phyloP scores from a whole-genome alignment of 2,329 filamentous ascomycete genomes.

The Metarhizium brunneum region DNA sequence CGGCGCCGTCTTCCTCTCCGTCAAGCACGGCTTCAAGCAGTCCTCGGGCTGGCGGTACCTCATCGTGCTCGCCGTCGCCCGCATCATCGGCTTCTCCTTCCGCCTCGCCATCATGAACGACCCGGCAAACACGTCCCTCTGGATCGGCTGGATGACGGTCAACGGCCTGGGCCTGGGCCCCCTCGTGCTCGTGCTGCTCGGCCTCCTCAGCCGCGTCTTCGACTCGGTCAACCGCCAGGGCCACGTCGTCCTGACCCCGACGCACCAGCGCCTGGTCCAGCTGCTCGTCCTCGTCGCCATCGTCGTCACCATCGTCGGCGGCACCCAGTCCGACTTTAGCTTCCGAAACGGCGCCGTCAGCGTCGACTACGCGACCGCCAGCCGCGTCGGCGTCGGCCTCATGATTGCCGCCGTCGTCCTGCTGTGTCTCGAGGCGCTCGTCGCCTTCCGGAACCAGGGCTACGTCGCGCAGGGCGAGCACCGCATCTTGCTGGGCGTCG shows the following conservation, averaged over 20 bases:
- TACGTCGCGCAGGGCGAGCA: constrained; percentile 40
- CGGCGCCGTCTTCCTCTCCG: constrained; percentile 33
- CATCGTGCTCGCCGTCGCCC: constrained; percentile 45
- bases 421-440: constrained; percentile 27
- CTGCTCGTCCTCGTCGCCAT: constrained; percentile 32
- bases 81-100: constrained; percentile 47
- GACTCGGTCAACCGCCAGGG: constrained; percentile 37
- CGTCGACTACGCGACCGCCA: constrained; percentile 18
- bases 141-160: constrained; percentile 22
- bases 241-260: constrained; percentile 16
- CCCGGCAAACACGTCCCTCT: constrained; percentile 32
- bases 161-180: constrained; percentile 27
- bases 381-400: constrained; percentile 18
- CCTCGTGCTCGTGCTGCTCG: constrained; percentile 35
- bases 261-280: constrained; percentile 26
- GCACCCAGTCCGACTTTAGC: constrained; percentile 16
- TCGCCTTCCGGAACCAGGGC: constrained; percentile 30
- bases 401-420: constrained; percentile 30
- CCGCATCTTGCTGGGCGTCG: constrained; percentile 37
- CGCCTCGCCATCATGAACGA: constrained; percentile 34
- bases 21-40: constrained; percentile 40
- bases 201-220: constrained; percentile 25
- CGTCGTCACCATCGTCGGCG: constrained; percentile 23
- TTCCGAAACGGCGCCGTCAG: constrained; percentile 12
- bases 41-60: constrained; percentile 53